A percentile compares a stretch with the other conserved stretches of the same genome.
phyloP scores from a whole-genome alignment of 2,329 filamentous ascomycete genomes.

The Paecilomyces niveus region DNA sequence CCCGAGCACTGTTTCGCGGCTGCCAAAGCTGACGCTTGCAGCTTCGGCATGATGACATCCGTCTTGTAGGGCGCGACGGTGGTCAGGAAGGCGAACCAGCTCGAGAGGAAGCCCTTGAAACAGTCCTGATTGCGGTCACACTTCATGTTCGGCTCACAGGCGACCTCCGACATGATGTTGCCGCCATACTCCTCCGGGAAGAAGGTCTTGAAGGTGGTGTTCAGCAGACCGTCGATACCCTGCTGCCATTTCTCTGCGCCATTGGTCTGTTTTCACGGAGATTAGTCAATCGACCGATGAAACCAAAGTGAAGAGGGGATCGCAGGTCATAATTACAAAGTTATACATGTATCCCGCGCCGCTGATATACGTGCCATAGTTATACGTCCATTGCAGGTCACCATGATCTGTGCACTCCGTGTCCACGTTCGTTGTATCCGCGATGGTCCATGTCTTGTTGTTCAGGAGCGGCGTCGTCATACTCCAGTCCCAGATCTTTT shows the following conservation, averaged over 20 bases:
- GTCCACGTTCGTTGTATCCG: slow-evolving; percentile 46
- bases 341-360: slow-evolving; percentile 55
- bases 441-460: slow-evolving; percentile 46
- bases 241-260: slow-evolving; percentile 48
- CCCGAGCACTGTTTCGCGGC: slow-evolving; percentile 60
- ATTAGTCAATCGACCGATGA: neutral
- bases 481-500: slow-evolving; percentile 57
- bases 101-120: slow-evolving; percentile 65
- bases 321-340: slow-evolving; percentile 27
- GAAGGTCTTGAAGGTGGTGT: slow-evolving; percentile 43
- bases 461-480: slow-evolving; percentile 45
- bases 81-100: slow-evolving; percentile 58
- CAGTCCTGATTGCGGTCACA: slow-evolving; percentile 68
- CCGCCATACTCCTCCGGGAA: slow-evolving; percentile 42
- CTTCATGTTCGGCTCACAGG: slow-evolving; percentile 55
- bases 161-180: slow-evolving; percentile 57
- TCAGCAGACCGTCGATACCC: slow-evolving; percentile 51
- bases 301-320: neutral
- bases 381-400: slow-evolving; percentile 53
- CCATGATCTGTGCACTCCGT: slow-evolving; percentile 46
- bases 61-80: slow-evolving; percentile 55
- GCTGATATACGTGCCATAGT: slow-evolving; percentile 49
- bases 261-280: slow-evolving; percentile 25
- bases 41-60: slow-evolving; percentile 49
- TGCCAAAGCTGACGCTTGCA: slow-evolving; percentile 52